Evolutionary conservation across 805 yeast genomes (phyloP).

Genomic region (Tetrapisispora arboricola): DNA sequence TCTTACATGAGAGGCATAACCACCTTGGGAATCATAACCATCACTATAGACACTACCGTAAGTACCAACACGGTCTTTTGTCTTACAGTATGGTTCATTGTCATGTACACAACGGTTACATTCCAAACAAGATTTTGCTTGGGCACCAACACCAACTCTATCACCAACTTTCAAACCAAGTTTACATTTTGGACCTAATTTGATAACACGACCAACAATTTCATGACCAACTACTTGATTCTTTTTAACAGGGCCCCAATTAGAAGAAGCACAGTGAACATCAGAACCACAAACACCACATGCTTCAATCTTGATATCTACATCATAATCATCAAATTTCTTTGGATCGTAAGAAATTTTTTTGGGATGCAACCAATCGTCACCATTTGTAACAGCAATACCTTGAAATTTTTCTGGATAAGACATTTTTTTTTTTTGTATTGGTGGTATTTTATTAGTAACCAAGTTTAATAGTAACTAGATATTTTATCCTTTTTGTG

Average conservation of each 20-base stretch:
- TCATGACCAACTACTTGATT: conserved; percentile 59
- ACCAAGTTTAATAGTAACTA: no score
- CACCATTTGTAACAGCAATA: conserved; percentile 40
- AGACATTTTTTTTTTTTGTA: not conserved
- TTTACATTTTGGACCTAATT: conserved; percentile 46
- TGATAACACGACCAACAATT: conserved; percentile 48
- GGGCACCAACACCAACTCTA: conserved; percentile 76
- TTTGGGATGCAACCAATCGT: conserved; percentile 48
- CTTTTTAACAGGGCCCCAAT: conserved; percentile 16
- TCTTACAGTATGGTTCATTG: conserved; percentile 48
- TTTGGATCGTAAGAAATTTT: conserved; percentile 42
- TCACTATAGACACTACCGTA: conserved; percentile 35
- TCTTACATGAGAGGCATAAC: conserved; percentile 57
- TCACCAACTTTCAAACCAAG: conserved; percentile 50
- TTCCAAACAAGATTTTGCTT: conserved; percentile 46
- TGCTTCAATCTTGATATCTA: conserved; percentile 48
- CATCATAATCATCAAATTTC: conserved; percentile 34
- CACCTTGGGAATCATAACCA: conserved; percentile 50
- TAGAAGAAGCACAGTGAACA: conserved; percentile 16
- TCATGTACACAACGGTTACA: conserved; percentile 49
- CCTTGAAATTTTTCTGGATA: conserved; percentile 45
- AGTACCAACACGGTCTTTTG: conserved; percentile 35
- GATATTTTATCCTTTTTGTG: no score
- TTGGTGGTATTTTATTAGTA: no score
- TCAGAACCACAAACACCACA: conserved; percentile 67